Evolutionary conservation across 495 filamentous ascomycete genomes (phyloP), one percentile per base, ranked within the genome.

Genomic region (Cercophora scortea): DNA sequence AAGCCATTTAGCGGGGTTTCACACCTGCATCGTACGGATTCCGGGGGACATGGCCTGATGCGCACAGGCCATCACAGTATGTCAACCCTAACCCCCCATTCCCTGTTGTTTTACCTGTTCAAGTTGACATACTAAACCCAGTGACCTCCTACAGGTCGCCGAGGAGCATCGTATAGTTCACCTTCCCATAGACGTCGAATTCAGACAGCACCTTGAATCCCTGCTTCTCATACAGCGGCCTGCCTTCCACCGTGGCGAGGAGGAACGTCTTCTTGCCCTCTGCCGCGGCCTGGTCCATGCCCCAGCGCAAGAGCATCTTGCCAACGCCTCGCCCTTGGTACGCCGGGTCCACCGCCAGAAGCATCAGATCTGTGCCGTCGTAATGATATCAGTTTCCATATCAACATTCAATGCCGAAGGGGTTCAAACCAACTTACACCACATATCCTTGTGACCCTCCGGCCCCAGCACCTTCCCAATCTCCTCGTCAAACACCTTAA

Each of bases 261-360:
- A 65, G 25, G 18, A 50, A 63, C 2, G 39, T 58, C 13, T 57
- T 45, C 25, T 35, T 49, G 1, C 51, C 51, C 1, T 50, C 56
- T 42, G 49, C 36, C 16, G 45, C 49, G 0, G 58, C 63, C 0
- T 45, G 38, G 6, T 61, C 55, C 9, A 66, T 13, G 0, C 63
- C 63, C 40, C 58, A 52, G 0, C 51, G 50, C 3, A 64, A n/a
- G 4, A 66, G 50, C 50, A 51, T 58, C 38, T 39, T 55, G n/a
- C 63, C 63, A 8, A 64, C 48, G 3, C 63, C 63, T 9, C 59
- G 53, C 4, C 63, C 51, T 4, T 66, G 45, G 8, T 62, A 53
- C 1, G 34, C n/a, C 1, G 61, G 57, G 34, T 64, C 59, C 4
- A 66, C 53, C 0, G 50, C 50, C 1, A 66, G 40, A 0, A 54